These are phyloP conservation scores for Pseudogymnoascus sp. DNA, from an alignment of 2,329 filamentous ascomycete genomes.

Conservation along the genomic window DNA sequence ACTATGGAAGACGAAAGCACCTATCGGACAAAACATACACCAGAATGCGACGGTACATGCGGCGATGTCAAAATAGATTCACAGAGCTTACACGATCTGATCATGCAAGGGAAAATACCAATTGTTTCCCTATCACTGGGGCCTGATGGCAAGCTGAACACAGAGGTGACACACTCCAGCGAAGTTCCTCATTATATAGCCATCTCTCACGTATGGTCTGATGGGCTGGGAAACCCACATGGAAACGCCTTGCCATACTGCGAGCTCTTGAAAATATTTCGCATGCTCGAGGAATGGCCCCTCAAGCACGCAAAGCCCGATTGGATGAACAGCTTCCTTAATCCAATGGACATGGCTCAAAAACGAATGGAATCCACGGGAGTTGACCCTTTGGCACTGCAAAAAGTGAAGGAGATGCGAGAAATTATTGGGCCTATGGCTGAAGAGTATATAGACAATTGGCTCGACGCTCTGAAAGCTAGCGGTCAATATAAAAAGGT, in stretches of 20 bases:
- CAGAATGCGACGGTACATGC: background rate
- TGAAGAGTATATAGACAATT: background rate
- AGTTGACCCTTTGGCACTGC: background rate
- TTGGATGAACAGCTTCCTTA: constrained; percentile 1
- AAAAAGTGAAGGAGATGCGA: background rate
- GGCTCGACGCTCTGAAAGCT: background rate
- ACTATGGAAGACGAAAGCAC: background rate
- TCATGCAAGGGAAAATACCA: constrained; percentile 4
- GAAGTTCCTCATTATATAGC: constrained; percentile 14
- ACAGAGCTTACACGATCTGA: background rate
- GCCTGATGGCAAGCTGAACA: background rate
- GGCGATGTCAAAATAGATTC: background rate
- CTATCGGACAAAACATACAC: background rate
- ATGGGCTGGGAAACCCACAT: constrained; percentile 17
- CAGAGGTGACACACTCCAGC: background rate
- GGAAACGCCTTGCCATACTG: constrained; percentile 15
- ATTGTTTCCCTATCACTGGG: background rate
- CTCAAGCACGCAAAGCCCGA: background rate
- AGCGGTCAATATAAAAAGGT: background rate
- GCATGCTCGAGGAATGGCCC: constrained; percentile 3
- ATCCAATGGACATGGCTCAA: background rate
- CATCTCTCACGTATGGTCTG: constrained; percentile 20
- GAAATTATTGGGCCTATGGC: background rate
- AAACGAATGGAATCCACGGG: background rate
- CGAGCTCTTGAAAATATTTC: constrained; percentile 11